A percentile compares a stretch with the other conserved stretches of the same genome.
Conservation (phyloP, 768 basidiomycete species). For the Suillus subaureus region DNA sequence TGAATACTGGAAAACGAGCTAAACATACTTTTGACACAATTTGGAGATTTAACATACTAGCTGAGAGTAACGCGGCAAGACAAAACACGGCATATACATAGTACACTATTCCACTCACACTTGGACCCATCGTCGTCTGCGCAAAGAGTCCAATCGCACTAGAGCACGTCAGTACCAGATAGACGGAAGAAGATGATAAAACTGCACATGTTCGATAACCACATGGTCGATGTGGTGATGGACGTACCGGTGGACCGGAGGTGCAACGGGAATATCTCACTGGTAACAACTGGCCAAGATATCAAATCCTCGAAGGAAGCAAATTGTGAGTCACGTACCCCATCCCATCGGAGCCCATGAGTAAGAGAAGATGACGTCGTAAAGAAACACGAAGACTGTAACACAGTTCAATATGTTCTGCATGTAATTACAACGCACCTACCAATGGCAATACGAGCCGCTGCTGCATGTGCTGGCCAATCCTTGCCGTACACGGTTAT, state of each 20-base stretch:
- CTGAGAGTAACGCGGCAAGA: slow-evolving; percentile 30
- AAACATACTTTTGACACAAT: not conserved
- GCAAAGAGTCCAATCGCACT: slow-evolving; percentile 33
- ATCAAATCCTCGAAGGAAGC: slow-evolving; percentile 8
- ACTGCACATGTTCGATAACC: slow-evolving; percentile 41
- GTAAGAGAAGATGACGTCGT: slow-evolving; percentile 37
- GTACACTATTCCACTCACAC: slow-evolving; percentile 28
- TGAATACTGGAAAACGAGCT: slow-evolving; percentile 18
- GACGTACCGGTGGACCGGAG: slow-evolving; percentile 44
- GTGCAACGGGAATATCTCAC: slow-evolving; percentile 45
- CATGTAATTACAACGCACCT: slow-evolving; percentile 23
- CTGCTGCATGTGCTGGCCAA: slow-evolving; percentile 30
- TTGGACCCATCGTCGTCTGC: slow-evolving; percentile 26
- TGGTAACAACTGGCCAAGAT: slow-evolving; percentile 36
- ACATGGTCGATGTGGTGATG: slow-evolving; percentile 42
- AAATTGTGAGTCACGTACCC: slow-evolving; percentile 16
- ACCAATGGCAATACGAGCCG: slow-evolving; percentile 32
- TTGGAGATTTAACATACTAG: slow-evolving; percentile 21
- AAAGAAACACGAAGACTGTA: slow-evolving; percentile 42
- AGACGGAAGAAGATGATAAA: not conserved
- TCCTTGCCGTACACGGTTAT: slow-evolving; percentile 30
- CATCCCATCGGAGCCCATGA: slow-evolving; percentile 37
- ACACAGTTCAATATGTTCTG: slow-evolving; percentile 18
- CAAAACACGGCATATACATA: slow-evolving; percentile 31
- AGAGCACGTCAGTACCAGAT: slow-evolving; percentile 1